Evolutionary conservation across 345 rosid species (phyloP).

Genomic region (Ceriops tagal): DNA sequence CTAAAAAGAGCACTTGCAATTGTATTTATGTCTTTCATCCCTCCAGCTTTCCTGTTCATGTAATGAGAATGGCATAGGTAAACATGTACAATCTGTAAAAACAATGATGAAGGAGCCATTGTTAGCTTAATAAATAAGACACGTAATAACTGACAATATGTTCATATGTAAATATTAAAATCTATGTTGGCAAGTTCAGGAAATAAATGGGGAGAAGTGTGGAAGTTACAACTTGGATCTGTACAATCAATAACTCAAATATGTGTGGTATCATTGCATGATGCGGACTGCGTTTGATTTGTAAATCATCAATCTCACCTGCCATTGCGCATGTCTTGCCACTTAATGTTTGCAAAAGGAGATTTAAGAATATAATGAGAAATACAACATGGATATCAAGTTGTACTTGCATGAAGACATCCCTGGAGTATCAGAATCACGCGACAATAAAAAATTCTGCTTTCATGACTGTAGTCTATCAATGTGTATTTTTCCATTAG

Average conservation of each 20-base stretch:
- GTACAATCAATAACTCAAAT: conserved; percentile 84
- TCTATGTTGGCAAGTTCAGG: conserved; percentile 7
- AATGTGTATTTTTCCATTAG: too few species aligned
- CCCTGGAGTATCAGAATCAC: too few species aligned
- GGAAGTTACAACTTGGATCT: conserved; percentile 75
- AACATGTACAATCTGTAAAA: too few species aligned
- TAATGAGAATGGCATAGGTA: neutral
- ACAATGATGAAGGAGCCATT: too few species aligned
- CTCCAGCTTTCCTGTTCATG: conserved; percentile 94
- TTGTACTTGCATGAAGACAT: neutral
- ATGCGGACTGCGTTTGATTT: too few species aligned
- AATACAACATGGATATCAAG: too few species aligned
- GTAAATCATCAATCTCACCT: conserved; percentile 51
- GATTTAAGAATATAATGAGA: too few species aligned
- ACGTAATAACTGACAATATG: too few species aligned
- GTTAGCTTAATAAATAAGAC: too few species aligned
- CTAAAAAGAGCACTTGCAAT: conserved; percentile 62
- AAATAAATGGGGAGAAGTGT: neutral
- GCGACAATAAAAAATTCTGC: too few species aligned
- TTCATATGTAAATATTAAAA: neutral
- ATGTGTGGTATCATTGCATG: too few species aligned
- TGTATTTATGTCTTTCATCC: conserved; percentile 75
- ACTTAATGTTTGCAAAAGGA: conserved; percentile 76
- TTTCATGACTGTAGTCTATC: too few species aligned
- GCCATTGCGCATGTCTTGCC: conserved; percentile 99